phyloP scores from a whole-genome alignment of 1,284 basidiomycete genomes.

The Fomitopsis betulina region DNA sequence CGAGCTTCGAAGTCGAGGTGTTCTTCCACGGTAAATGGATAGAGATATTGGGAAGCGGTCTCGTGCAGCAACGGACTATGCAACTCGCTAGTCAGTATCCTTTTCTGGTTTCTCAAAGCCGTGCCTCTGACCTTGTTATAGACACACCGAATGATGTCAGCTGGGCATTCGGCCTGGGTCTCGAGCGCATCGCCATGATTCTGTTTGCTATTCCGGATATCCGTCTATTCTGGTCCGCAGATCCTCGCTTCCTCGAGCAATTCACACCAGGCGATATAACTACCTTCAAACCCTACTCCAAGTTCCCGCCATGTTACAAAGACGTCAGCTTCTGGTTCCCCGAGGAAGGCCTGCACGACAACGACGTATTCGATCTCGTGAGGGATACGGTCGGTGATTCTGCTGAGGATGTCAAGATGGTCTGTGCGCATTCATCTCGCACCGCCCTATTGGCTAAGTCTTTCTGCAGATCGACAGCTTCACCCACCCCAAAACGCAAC shows the following conservation, averaged over 20 bases:
- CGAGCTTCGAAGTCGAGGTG: conserved; percentile 97
- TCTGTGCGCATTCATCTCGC: conserved; percentile 29
- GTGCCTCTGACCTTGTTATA: conserved; percentile 27
- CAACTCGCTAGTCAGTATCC: conserved; percentile 72
- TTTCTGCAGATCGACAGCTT: conserved; percentile 84
- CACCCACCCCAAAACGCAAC: conserved; percentile 83
- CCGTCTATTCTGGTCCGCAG: conserved; percentile 96
- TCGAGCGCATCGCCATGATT: conserved; percentile 98
- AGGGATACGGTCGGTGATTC: conserved; percentile 90
- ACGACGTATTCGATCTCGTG: conserved; percentile 95
- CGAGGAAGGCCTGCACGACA: conserved; percentile 71
- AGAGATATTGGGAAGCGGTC: conserved; percentile 93
- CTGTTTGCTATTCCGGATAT: conserved; percentile 97
- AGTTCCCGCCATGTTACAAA: conserved; percentile 85
- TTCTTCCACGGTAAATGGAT: conserved; percentile 97
- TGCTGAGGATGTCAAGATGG: conserved; percentile 87
- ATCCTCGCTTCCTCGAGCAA: conserved; percentile 85
- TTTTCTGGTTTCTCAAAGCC: neutral
- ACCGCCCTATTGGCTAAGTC: conserved; percentile 9
- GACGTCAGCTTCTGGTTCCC: conserved; percentile 92
- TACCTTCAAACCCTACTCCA: conserved; percentile 85
- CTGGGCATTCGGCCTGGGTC: conserved; percentile 97
- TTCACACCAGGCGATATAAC: conserved; percentile 77
- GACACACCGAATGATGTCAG: conserved; percentile 82
- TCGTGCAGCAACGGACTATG: conserved; percentile 87